Percentiles rank a stretch among this genome's conserved stretches.
Evolutionary conservation across 2,329 filamentous ascomycete species (phyloP).

Genomic region (Clonostachys rosea): DNA sequence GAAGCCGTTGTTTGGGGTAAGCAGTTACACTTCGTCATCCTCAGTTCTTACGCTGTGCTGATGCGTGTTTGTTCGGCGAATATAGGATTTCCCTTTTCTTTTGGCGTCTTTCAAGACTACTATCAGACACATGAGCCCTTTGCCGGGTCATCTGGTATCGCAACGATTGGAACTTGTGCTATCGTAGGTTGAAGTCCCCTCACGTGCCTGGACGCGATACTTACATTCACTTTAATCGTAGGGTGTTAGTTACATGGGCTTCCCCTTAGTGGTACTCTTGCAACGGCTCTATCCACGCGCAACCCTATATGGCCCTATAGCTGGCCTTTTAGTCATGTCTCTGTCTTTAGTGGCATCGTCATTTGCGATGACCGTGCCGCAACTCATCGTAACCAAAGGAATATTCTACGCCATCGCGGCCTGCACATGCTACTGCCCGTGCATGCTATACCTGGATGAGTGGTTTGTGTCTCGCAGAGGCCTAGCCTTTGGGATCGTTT

Average conservation of each 20-base stretch:
- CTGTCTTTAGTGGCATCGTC: constrained; percentile 45
- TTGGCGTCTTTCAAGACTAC: constrained; percentile 67
- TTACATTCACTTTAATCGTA: constrained; percentile 5
- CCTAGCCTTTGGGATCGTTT: constrained; percentile 61
- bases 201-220: background rate
- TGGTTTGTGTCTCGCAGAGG: constrained; percentile 57
- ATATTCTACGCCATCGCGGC: constrained; percentile 56
- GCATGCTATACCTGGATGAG: constrained; percentile 54
- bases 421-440: constrained; percentile 48
- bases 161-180: constrained; percentile 55
- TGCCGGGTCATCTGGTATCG: constrained; percentile 44
- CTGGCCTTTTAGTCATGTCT: constrained; percentile 44
- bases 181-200: constrained; percentile 23
- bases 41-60: background rate
- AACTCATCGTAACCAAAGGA: constrained; percentile 57
- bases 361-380: constrained; percentile 44
- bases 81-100: constrained; percentile 62
- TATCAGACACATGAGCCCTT: constrained; percentile 60
- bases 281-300: constrained; percentile 35
- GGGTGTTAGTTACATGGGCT: constrained; percentile 52
- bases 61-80: background rate
- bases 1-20: background rate
- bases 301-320: constrained; percentile 29
- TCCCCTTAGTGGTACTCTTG: constrained; percentile 41
- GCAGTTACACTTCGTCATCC: too few species aligned